Conservation (phyloP, 106 monocot species). For the Dioscorea alata region DNA sequence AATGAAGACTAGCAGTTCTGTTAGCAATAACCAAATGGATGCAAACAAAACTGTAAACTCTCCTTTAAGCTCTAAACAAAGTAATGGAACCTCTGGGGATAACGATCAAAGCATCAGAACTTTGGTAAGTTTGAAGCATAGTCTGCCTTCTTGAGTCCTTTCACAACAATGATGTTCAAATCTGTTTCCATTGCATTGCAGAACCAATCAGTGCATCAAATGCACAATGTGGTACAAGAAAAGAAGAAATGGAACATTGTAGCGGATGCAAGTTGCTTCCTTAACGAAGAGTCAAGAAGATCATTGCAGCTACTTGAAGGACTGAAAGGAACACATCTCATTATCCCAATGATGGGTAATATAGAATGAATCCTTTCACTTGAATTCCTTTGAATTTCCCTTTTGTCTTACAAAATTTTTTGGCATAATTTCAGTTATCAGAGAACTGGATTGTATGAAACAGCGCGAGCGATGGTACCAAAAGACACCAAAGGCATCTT, state of each 20-base stretch:
- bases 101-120: background rate
- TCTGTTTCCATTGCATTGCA: background rate
- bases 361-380: background rate
- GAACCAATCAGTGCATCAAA: constrained; percentile 9
- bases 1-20: constrained; percentile 5
- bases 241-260: constrained; percentile 80
- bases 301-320: constrained; percentile 79
- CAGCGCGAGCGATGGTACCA: constrained; percentile 21
- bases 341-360: constrained; percentile 85
- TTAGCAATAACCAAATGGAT: background rate
- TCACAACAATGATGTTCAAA: background rate
- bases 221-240: constrained; percentile 13
- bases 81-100: background rate
- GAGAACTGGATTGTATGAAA: constrained; percentile 35
- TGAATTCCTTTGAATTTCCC: background rate
- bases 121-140: constrained; percentile 1
- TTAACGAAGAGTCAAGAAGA: constrained; percentile 63
- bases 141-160: background rate
- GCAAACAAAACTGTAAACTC: background rate
- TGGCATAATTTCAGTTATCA: constrained; percentile 14
- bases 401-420: background rate
- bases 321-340: constrained; percentile 73
- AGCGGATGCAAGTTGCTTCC: constrained; percentile 65
- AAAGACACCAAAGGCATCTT: constrained; percentile 32
- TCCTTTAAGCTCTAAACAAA: background rate